phyloP scores from a whole-genome alignment of 352 stramenopile species.

The Blastocystis sp. region DNA sequence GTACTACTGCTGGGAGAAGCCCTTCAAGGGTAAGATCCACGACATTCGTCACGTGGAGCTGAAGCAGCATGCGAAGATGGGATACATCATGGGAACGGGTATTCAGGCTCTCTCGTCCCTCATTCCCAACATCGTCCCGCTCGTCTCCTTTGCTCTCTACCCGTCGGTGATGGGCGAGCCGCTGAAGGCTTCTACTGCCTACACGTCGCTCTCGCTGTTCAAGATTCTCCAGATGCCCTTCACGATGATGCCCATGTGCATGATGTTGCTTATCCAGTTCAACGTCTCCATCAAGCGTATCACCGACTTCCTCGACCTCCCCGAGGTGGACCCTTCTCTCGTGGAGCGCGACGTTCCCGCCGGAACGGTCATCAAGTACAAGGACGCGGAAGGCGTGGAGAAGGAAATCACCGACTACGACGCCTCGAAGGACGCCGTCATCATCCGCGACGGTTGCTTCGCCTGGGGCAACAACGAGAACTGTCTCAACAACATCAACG shows the following conservation, averaged over 20 bases:
- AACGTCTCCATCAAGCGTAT: constrained; percentile 72
- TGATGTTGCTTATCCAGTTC: constrained; percentile 71
- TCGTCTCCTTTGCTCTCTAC: constrained; percentile 68
- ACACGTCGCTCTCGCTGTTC: constrained; percentile 69
- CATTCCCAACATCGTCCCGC: constrained; percentile 67
- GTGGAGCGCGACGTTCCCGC: constrained; percentile 51
- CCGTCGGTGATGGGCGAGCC: constrained; percentile 49
- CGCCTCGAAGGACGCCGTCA: neutral
- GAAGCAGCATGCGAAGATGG: constrained; percentile 63
- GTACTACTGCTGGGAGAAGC: constrained; percentile 77
- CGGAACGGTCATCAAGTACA: neutral
- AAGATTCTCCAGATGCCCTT: constrained; percentile 71
- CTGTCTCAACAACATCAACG: neutral
- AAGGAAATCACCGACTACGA: constrained; percentile 11
- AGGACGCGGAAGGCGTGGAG: constrained; percentile 33
- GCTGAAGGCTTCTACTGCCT: constrained; percentile 66
- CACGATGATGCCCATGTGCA: constrained; percentile 68
- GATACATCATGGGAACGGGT: constrained; percentile 63
- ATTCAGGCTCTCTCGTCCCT: constrained; percentile 68
- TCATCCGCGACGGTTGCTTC: neutral
- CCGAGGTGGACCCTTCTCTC: constrained; percentile 65
- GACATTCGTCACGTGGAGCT: constrained; percentile 67
- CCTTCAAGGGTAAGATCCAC: constrained; percentile 74
- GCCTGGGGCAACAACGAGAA: neutral
- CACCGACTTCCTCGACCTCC: constrained; percentile 74